A percentile compares a stretch with the other conserved stretches of the same genome.
phyloP scores from a whole-genome alignment of 768 basidiomycete genomes.

The Saitozyma sp. region DNA sequence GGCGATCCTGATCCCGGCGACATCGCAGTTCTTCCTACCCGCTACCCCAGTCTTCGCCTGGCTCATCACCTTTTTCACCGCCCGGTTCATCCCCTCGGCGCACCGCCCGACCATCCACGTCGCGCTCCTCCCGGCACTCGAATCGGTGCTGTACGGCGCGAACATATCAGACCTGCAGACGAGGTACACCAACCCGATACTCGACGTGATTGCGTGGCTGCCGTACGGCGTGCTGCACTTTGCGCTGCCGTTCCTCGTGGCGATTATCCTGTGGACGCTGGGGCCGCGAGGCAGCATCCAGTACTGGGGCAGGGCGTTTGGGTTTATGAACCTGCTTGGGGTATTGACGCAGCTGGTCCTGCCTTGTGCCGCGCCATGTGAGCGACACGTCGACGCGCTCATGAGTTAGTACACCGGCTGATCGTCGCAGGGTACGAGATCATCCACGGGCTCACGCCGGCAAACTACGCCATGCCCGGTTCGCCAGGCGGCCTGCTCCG shows the following conservation, averaged over 20 bases:
- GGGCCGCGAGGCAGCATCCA: slow-evolving; percentile 75
- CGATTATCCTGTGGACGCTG: slow-evolving; percentile 84
- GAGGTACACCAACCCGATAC: slow-evolving; percentile 83
- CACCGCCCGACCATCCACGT: slow-evolving; percentile 85
- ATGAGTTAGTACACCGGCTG: too few species aligned
- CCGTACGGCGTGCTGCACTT: slow-evolving; percentile 97
- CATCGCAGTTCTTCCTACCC: slow-evolving; percentile 82
- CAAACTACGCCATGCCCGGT: slow-evolving; percentile 86
- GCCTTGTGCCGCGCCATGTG: slow-evolving; percentile 83
- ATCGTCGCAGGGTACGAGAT: slow-evolving; percentile 77
- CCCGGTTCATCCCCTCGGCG: slow-evolving; percentile 74
- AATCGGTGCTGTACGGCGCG: slow-evolving; percentile 91
- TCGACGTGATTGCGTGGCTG: slow-evolving; percentile 93
- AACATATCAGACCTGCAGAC: slow-evolving; percentile 98
- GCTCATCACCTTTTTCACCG: slow-evolving; percentile 82
- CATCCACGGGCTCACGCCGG: slow-evolving; percentile 92
- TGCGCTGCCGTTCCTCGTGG: slow-evolving; percentile 78
- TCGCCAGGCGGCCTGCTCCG: slow-evolving; percentile 90
- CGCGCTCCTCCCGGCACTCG: slow-evolving; percentile 87
- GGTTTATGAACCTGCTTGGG: slow-evolving; percentile 86
- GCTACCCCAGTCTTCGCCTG: slow-evolving; percentile 83
- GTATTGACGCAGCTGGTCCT: slow-evolving; percentile 84
- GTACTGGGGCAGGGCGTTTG: slow-evolving; percentile 82
- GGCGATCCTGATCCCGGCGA: slow-evolving; percentile 76
- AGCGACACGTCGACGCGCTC: too few species aligned